These are phyloP conservation scores for Aegilops umbellulata DNA, from an alignment of 176 grass and related monocot species.

Conservation along the genomic window DNA sequence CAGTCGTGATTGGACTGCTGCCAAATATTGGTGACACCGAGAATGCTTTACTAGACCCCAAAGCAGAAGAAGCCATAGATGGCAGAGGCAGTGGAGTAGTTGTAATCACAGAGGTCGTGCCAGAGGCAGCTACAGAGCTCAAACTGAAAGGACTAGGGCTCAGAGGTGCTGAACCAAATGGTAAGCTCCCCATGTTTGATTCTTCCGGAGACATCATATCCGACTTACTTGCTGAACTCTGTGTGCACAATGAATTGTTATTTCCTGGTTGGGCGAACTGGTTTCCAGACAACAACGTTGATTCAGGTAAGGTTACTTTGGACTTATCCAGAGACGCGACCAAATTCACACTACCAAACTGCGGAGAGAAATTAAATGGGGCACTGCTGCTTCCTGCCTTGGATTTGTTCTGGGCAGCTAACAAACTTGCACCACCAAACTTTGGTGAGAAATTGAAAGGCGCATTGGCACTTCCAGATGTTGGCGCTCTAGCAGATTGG, in stretches of 20 bases:
- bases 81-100: neutral
- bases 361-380: slow-evolving; percentile 14
- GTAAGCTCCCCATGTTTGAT: neutral
- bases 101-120: neutral
- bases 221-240: slow-evolving; percentile 15
- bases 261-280: slow-evolving; percentile 22
- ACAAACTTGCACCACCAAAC: slow-evolving; percentile 22
- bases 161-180: slow-evolving; percentile 20
- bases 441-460: slow-evolving; percentile 6
- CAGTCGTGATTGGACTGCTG: slow-evolving; percentile 11
- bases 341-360: neutral
- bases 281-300: slow-evolving; percentile 8
- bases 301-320: slow-evolving; percentile 4
- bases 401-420: slow-evolving; percentile 27
- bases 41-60: slow-evolving; percentile 17
- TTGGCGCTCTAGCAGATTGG: slow-evolving; percentile 7
- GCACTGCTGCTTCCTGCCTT: slow-evolving; percentile 2
- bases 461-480: neutral
- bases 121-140: slow-evolving; percentile 2
- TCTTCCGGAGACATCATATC: slow-evolving; percentile 1
- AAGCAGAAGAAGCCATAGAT: neutral
- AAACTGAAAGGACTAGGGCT: neutral
- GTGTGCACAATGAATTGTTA: neutral
- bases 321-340: neutral
- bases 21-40: slow-evolving; percentile 3